Evolutionary conservation across 805 yeast species (phyloP).

Genomic region (Ogataea ganodermae): DNA sequence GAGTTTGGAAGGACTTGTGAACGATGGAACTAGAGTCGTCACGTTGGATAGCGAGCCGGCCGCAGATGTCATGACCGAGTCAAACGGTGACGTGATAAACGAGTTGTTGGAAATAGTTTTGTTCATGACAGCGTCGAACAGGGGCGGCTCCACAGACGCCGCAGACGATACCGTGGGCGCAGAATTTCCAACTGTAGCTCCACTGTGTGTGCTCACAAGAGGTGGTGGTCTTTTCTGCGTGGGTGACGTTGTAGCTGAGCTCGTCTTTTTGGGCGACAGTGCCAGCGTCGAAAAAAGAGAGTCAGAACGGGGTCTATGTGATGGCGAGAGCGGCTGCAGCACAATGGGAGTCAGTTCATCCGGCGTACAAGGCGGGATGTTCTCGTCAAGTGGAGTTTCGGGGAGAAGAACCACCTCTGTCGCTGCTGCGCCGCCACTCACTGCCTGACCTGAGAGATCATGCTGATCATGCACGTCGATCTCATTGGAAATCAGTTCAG

Average conservation of each 20-base stretch:
- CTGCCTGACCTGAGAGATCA: conserved; percentile 2
- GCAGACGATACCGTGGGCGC: conserved; percentile 4
- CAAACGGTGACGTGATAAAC: conserved; percentile 4
- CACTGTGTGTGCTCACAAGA: conserved; percentile 15
- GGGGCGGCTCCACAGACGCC: conserved; percentile 6
- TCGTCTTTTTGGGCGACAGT: background rate
- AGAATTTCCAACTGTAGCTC: conserved; percentile 21
- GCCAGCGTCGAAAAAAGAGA: conserved; percentile 7
- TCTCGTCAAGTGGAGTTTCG: conserved; percentile 29
- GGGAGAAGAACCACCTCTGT: conserved; percentile 31
- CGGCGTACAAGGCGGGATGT: conserved; percentile 31
- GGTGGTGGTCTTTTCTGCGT: conserved; percentile 12
- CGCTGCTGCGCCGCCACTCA: background rate
- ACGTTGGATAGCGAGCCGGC: conserved; percentile 8
- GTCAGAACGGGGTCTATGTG: conserved; percentile 3
- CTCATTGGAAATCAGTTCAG: too few species aligned
- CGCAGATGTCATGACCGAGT: conserved; percentile 10
- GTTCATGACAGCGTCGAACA: conserved; percentile 10
- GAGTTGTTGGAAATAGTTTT: conserved; percentile 17
- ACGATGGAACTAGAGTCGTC: conserved; percentile 5
- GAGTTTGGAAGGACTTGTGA: background rate
- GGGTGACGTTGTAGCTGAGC: background rate
- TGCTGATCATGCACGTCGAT: background rate
- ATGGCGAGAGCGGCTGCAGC: conserved; percentile 16
- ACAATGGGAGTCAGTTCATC: conserved; percentile 32